Evolutionary conservation across 345 rosid genomes (phyloP).

Genomic region (Microthlaspi erraticum): DNA sequence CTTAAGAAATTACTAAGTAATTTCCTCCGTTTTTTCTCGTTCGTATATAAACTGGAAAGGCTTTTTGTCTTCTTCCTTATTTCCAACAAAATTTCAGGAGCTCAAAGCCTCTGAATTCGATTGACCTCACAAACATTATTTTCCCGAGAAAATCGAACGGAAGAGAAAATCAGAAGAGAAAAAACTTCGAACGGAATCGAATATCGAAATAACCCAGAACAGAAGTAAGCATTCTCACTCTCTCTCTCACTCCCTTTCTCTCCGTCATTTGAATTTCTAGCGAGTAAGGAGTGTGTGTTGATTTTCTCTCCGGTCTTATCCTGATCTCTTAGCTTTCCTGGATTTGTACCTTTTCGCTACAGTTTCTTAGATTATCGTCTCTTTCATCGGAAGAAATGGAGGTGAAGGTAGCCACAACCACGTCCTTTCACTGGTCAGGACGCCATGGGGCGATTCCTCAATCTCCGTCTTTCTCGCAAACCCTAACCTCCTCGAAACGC

Average conservation of each 20-base stretch:
- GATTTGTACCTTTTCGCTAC: background rate
- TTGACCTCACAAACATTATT: constrained; percentile 14
- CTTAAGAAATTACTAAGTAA: constrained; percentile 2
- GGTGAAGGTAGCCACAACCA: constrained; percentile 38
- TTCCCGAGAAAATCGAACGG: constrained; percentile 23
- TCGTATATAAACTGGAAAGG: constrained; percentile 5
- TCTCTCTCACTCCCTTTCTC: background rate
- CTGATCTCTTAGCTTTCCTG: background rate
- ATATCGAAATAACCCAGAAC: background rate
- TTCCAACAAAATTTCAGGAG: constrained; percentile 38
- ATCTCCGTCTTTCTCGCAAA: constrained; percentile 35
- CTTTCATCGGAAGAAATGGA: constrained; percentile 34
- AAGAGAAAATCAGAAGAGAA: background rate
- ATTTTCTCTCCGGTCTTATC: background rate
- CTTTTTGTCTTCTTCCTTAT: constrained; percentile 12
- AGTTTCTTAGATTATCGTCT: constrained; percentile 2
- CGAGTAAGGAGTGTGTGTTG: background rate
- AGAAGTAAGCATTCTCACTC: constrained; percentile 20
- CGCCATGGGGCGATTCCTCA: constrained; percentile 32
- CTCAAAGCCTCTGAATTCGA: constrained; percentile 33
- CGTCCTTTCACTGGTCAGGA: constrained; percentile 44
- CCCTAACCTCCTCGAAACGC: constrained; percentile 40
- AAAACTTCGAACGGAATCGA: background rate
- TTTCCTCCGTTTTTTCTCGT: constrained; percentile 3
- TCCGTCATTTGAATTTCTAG: background rate